These are phyloP conservation scores for Cyberlindnera misumaiensis DNA, from an alignment of 805 yeast genomes.

Conservation along the genomic window DNA sequence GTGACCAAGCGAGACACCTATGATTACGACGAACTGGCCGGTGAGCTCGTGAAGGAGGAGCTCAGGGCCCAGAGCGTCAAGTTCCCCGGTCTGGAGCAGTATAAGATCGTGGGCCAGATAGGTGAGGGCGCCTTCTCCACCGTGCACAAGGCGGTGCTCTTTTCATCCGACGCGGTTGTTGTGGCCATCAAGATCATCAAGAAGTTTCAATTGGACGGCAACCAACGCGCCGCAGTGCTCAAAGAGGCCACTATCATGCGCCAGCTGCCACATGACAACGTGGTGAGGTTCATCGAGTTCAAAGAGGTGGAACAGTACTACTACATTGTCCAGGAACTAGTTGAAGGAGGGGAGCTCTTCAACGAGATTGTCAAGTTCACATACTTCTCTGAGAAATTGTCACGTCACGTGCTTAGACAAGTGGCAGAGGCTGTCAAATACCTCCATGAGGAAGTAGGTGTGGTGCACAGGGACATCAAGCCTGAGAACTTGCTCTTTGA, in stretches of 20 bases:
- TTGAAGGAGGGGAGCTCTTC: slow-evolving; percentile 62
- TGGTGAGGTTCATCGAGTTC: slow-evolving; percentile 50
- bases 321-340: slow-evolving; percentile 59
- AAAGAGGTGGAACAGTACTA: slow-evolving; percentile 51
- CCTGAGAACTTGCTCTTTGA: slow-evolving; percentile 90
- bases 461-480: slow-evolving; percentile 92
- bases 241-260: slow-evolving; percentile 34
- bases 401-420: slow-evolving; percentile 56
- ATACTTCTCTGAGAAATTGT: slow-evolving; percentile 47
- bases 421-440: slow-evolving; percentile 85
- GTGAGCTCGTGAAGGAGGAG: slow-evolving; percentile 22
- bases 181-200: slow-evolving; percentile 76
- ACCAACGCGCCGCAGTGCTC: slow-evolving; percentile 37
- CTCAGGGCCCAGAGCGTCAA: slow-evolving; percentile 13
- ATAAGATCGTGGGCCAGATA: slow-evolving; percentile 33
- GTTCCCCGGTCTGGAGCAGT: slow-evolving; percentile 24
- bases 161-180: slow-evolving; percentile 26
- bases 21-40: slow-evolving; percentile 22
- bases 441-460: slow-evolving; percentile 85
- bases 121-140: slow-evolving; percentile 91
- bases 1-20: slow-evolving; percentile 7
- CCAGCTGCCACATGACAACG: slow-evolving; percentile 53
- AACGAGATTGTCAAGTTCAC: slow-evolving; percentile 67
- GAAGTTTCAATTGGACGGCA: slow-evolving; percentile 33
- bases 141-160: slow-evolving; percentile 67